Conservation (phyloP, 2,329 filamentous ascomycete species). For the Escovopsis sp. region DNA sequence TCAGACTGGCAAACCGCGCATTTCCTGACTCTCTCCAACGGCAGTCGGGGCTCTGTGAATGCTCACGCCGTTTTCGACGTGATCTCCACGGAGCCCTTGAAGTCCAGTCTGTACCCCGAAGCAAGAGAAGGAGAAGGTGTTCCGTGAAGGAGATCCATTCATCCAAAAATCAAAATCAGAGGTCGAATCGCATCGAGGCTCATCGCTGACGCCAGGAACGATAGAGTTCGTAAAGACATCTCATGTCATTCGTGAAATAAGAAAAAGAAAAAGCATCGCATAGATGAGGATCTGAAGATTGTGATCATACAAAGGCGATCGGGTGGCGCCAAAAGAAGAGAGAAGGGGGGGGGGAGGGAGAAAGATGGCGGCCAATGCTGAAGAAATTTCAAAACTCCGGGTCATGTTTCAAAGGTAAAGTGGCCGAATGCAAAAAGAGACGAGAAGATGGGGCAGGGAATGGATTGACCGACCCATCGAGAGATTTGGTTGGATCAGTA, state of each 20-base stretch:
- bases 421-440: not conserved
- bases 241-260: constrained; percentile 16
- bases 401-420: constrained; percentile 1
- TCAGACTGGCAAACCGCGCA: not conserved
- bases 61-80: too few species aligned
- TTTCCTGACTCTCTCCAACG: too few species aligned
- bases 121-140: constrained; percentile 6
- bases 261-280: constrained; percentile 10
- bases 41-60: too few species aligned
- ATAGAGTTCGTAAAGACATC: constrained; percentile 20
- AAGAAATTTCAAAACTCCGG: not conserved
- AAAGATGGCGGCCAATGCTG: not conserved
- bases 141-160: constrained; percentile 6
- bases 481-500: constrained; percentile 5
- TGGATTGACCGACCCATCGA: constrained; percentile 5
- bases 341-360: constrained; percentile 2
- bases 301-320: constrained; percentile 3
- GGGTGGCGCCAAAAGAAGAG: constrained; percentile 3
- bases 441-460: not conserved
- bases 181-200: constrained; percentile 14
- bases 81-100: too few species aligned
- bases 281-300: constrained; percentile 11
- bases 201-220: constrained; percentile 10
- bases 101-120: not conserved
- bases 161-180: constrained; percentile 9